These are phyloP conservation scores for Malassezia sympodialis DNA, from an alignment of 1,284 basidiomycete species.

Conservation along the genomic window DNA sequence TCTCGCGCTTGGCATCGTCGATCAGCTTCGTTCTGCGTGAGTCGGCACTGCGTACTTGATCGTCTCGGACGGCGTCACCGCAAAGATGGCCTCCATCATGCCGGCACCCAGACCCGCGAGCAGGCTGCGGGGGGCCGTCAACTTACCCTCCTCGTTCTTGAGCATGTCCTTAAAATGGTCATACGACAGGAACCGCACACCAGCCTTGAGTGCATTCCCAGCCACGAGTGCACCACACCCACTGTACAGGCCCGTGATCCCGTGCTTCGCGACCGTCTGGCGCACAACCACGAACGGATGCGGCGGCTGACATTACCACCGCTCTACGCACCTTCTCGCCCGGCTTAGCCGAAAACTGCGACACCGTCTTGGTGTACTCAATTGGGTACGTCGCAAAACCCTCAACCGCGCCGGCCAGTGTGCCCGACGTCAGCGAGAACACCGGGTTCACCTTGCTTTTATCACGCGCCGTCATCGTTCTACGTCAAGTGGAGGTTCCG, in stretches of 20 bases:
- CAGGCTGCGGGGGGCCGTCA: slow-evolving; percentile 20
- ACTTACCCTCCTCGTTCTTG: slow-evolving; percentile 55
- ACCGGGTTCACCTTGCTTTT: slow-evolving; percentile 23
- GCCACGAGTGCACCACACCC: slow-evolving; percentile 40
- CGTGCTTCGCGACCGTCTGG: slow-evolving; percentile 44
- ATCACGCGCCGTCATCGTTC: not conserved
- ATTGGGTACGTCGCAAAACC: slow-evolving; percentile 70
- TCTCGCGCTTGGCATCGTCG: slow-evolving; percentile 75
- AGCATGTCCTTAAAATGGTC: slow-evolving; percentile 80
- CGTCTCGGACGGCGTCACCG: slow-evolving; percentile 93
- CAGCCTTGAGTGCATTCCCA: slow-evolving; percentile 55
- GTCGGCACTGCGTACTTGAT: slow-evolving; percentile 60
- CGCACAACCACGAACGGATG: slow-evolving; percentile 46
- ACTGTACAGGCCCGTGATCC: slow-evolving; percentile 47
- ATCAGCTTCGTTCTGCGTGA: slow-evolving; percentile 70
- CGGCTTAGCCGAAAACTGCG: slow-evolving; percentile 51
- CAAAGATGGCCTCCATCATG: slow-evolving; percentile 83
- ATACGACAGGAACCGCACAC: slow-evolving; percentile 87
- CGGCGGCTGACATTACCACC: slow-evolving; percentile 31
- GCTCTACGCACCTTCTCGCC: slow-evolving; percentile 22
- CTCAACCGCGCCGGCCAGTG: slow-evolving; percentile 87
- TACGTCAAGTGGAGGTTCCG: not conserved
- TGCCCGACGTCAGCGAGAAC: slow-evolving; percentile 58
- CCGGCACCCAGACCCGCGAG: slow-evolving; percentile 86
- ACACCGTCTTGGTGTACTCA: slow-evolving; percentile 70